Percentiles rank a stretch among this genome's conserved stretches.
Evolutionary conservation across 495 filamentous ascomycete genomes (phyloP).

Genomic region (Aspergillus diversus): DNA sequence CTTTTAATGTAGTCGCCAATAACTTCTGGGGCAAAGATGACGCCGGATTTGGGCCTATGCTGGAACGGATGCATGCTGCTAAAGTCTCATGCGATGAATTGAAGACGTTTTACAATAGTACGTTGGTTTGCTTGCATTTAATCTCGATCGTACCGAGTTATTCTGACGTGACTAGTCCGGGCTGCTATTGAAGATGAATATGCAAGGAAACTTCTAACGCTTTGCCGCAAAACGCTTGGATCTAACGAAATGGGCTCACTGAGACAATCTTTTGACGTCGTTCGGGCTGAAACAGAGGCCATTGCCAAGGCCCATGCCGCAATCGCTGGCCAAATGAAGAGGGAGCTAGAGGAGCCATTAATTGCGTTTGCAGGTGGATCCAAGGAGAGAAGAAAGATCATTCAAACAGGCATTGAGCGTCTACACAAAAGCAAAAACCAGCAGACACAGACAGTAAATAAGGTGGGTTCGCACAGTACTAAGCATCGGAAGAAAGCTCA

Average conservation of each 20-base stretch:
- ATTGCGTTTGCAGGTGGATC: constrained; percentile 88
- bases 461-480: constrained; percentile 53
- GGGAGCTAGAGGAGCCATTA: constrained; percentile 93
- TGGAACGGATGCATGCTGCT: constrained; percentile 94
- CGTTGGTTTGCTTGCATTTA: constrained; percentile 9
- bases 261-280: constrained; percentile 77
- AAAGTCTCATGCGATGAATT: constrained; percentile 96
- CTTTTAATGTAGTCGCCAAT: constrained; percentile 77
- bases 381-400: constrained; percentile 94
- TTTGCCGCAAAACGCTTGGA: constrained; percentile 87
- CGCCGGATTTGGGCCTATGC: constrained; percentile 87
- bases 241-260: constrained; percentile 87
- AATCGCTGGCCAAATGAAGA: constrained; percentile 93
- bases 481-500: constrained; percentile 29
- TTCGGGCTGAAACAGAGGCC: constrained; percentile 89
- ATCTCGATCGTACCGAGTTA: no score
- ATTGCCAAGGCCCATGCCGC: constrained; percentile 92
- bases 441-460: constrained; percentile 89
- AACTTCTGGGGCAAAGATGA: constrained; percentile 99
- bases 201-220: constrained; percentile 82
- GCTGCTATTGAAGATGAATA: constrained; percentile 97
- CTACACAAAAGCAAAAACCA: constrained; percentile 89
- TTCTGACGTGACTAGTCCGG: constrained; percentile 61
- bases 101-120: constrained; percentile 86
- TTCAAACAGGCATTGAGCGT: constrained; percentile 91